Evolutionary conservation across 1,284 basidiomycete genomes (phyloP).

Genomic region (Lentinula novae-zelandiae): DNA sequence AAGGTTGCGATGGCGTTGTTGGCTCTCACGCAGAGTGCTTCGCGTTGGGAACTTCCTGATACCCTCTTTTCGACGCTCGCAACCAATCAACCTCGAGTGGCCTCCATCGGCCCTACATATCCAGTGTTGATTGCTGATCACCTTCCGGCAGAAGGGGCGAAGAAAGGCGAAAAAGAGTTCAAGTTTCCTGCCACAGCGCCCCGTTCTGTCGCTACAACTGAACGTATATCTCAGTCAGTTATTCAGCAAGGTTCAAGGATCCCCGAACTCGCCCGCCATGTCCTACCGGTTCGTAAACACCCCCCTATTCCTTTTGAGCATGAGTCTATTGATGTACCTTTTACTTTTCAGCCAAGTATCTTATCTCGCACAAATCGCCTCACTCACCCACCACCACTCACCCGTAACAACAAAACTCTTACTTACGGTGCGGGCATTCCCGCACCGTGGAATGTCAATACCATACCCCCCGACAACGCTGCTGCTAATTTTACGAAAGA

Average conservation of each 20-base stretch:
- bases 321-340: conserved; percentile 5
- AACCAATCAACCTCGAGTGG: conserved; percentile 55
- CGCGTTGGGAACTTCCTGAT: conserved; percentile 65
- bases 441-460: conserved; percentile 63
- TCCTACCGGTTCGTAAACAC: conserved; percentile 54
- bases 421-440: conserved; percentile 58
- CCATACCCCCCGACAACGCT: conserved; percentile 27
- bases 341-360: conserved; percentile 41
- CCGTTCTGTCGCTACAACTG: conserved; percentile 47
- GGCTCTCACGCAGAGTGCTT: conserved; percentile 46
- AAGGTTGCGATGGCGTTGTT: conserved; percentile 67
- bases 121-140: conserved; percentile 39
- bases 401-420: conserved; percentile 53
- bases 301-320: background rate
- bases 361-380: conserved; percentile 60
- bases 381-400: conserved; percentile 56
- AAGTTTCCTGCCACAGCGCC: conserved; percentile 52
- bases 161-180: conserved; percentile 38
- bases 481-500: conserved; percentile 32
- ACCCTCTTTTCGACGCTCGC: conserved; percentile 54
- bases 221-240: conserved; percentile 48
- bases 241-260: conserved; percentile 53
- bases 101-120: conserved; percentile 52
- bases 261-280: conserved; percentile 55
- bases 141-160: conserved; percentile 22